Percentiles rank a stretch among this genome's conserved stretches.
Conservation (phyloP, 371 early-diverging fungal species). For the Mortierella sp. region DNA sequence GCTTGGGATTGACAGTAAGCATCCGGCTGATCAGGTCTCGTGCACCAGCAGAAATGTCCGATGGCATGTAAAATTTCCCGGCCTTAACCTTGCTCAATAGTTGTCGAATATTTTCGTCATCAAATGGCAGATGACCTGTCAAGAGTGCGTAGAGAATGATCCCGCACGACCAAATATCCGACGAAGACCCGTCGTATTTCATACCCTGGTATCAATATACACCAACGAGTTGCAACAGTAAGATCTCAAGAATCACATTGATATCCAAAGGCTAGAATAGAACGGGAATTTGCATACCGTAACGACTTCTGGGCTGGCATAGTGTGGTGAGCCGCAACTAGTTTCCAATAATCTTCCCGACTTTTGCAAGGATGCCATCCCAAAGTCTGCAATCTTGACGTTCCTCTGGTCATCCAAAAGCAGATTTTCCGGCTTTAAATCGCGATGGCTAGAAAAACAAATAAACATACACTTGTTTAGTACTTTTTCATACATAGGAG, state of each 20-base stretch:
- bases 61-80: conserved; percentile 65
- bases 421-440: conserved; percentile 97
- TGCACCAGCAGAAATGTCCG: conserved; percentile 71
- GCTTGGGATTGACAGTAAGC: conserved; percentile 67
- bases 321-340: conserved; percentile 92
- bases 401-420: conserved; percentile 87
- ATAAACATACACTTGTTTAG: background rate
- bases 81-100: conserved; percentile 76
- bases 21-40: conserved; percentile 70
- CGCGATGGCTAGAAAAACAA: conserved; percentile 85
- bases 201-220: conserved; percentile 58
- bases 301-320: conserved; percentile 95
- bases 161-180: conserved; percentile 96
- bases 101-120: conserved; percentile 90
- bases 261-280: background rate
- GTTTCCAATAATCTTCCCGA: conserved; percentile 79
- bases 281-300: conserved; percentile 41
- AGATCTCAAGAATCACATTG: background rate
- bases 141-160: conserved; percentile 92
- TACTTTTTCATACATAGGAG: background rate
- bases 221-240: background rate
- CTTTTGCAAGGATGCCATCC: conserved; percentile 87
- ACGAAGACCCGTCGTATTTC: conserved; percentile 86
- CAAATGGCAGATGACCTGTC: conserved; percentile 93
- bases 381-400: conserved; percentile 89